phyloP scores from a whole-genome alignment of 371 early-diverging fungal genomes.

The Dentiscutata heterogama region DNA sequence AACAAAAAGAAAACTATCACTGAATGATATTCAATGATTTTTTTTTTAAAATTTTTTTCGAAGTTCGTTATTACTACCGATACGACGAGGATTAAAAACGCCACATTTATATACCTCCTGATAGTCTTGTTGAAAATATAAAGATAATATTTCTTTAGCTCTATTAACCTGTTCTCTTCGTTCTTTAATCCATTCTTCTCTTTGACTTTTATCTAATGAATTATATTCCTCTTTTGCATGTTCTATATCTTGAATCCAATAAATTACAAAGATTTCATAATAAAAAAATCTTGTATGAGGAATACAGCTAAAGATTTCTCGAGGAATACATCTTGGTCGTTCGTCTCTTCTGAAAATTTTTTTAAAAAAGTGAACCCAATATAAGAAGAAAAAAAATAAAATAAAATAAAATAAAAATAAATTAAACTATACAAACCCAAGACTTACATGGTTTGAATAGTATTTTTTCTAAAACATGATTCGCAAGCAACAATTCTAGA shows the following conservation, averaged over 20 bases:
- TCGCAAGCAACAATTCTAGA: background rate
- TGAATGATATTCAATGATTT: no score
- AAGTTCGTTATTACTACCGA: background rate
- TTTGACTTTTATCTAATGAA: background rate
- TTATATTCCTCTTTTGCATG: background rate
- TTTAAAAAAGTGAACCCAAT: no score
- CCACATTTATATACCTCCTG: conserved; percentile 8
- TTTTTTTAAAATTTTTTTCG: background rate
- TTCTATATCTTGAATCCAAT: background rate
- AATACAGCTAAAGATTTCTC: background rate
- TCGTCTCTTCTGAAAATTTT: background rate
- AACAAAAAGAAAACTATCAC: no score
- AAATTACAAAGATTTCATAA: conserved; percentile 8
- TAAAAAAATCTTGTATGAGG: background rate
- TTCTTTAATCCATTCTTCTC: background rate
- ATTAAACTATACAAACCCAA: background rate
- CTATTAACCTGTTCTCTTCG: background rate
- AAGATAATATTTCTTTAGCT: background rate
- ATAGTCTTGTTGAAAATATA: conserved; percentile 12
- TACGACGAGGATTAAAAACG: background rate
- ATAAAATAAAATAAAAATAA: background rate
- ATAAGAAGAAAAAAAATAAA: background rate
- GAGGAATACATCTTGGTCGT: background rate
- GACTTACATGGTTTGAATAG: conserved; percentile 2
- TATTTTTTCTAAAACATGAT: background rate